These are phyloP conservation scores for Candida oleophila DNA, from an alignment of 805 yeast species.

Conservation along the genomic window DNA sequence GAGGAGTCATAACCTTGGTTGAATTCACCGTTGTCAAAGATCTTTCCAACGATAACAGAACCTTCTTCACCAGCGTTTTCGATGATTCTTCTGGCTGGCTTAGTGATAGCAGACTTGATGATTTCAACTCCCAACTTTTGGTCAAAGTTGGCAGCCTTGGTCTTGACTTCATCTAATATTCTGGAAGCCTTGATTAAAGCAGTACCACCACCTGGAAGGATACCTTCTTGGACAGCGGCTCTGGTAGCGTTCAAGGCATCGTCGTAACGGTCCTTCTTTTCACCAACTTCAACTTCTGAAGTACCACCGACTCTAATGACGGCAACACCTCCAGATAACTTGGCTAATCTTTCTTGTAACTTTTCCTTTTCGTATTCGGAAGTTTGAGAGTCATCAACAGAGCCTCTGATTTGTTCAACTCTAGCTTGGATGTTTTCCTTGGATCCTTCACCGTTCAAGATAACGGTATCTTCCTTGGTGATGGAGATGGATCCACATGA, in stretches of 20 bases:
- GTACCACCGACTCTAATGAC: conserved; percentile 97
- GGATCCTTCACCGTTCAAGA: conserved; percentile 88
- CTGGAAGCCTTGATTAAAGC: conserved; percentile 91
- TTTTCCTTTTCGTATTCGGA: conserved; percentile 94
- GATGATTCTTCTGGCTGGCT: conserved; percentile 93
- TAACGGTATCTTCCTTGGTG: conserved; percentile 93
- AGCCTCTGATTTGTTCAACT: conserved; percentile 89
- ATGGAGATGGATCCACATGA: conserved; percentile 87
- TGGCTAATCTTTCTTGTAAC: conserved; percentile 95
- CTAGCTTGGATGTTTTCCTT: conserved; percentile 79
- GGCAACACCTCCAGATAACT: conserved; percentile 97
- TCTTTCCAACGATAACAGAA: conserved; percentile 91
- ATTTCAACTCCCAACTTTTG: conserved; percentile 94
- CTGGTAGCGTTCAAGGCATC: conserved; percentile 98
- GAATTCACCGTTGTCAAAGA: conserved; percentile 68
- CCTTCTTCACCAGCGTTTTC: conserved; percentile 99
- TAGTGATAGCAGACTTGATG: conserved; percentile 87
- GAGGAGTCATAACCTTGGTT: conserved; percentile 89
- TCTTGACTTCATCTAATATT: conserved; percentile 65
- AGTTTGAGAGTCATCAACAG: conserved; percentile 71
- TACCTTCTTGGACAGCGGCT: conserved; percentile 98
- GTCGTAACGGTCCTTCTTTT: conserved; percentile 98
- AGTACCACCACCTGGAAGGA: conserved; percentile 99
- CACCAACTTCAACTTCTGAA: conserved; percentile 97
- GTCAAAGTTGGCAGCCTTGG: conserved; percentile 78